A percentile compares a stretch with the other conserved stretches of the same genome.
Evolutionary conservation across 2,329 filamentous ascomycete genomes (phyloP).

Genomic region (Aspergillus sclerotialis): DNA sequence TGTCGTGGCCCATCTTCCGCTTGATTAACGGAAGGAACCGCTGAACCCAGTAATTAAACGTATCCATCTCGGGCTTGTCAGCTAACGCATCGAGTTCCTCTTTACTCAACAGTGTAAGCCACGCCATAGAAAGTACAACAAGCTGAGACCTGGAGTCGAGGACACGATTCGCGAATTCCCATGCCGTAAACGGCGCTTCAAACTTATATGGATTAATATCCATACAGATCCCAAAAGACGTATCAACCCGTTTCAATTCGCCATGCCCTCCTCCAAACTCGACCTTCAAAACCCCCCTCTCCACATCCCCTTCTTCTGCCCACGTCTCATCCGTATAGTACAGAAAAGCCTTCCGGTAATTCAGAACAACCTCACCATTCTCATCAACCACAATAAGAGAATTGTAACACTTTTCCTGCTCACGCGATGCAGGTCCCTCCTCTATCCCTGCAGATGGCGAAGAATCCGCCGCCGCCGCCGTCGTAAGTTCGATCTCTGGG

Average conservation of each 20-base stretch:
- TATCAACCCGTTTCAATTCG: conserved; percentile 23
- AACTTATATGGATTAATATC: conserved; percentile 59
- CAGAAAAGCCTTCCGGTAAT: conserved; percentile 59
- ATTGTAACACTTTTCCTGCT: conserved; percentile 51
- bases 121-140: conserved; percentile 58
- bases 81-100: conserved; percentile 41
- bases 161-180: conserved; percentile 54
- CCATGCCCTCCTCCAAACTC: conserved; percentile 8
- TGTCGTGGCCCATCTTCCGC: conserved; percentile 20
- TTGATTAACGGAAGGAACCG: conserved; percentile 48
- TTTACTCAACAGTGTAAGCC: conserved; percentile 47
- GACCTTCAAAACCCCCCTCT: conserved; percentile 24
- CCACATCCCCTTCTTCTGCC: conserved; percentile 47
- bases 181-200: conserved; percentile 49
- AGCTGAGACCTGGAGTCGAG: conserved; percentile 43
- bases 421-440: no score
- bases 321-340: conserved; percentile 63
- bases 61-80: conserved; percentile 49
- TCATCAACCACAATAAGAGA: conserved; percentile 52
- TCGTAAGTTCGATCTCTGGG: conserved; percentile 49
- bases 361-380: conserved; percentile 46
- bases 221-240: conserved; percentile 46
- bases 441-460: conserved; percentile 3
- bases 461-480: conserved; percentile 1
- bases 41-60: conserved; percentile 57